Evolutionary conservation across 164 flowering plant genomes (phyloP).

Genomic region (Nelumbo lutea): DNA sequence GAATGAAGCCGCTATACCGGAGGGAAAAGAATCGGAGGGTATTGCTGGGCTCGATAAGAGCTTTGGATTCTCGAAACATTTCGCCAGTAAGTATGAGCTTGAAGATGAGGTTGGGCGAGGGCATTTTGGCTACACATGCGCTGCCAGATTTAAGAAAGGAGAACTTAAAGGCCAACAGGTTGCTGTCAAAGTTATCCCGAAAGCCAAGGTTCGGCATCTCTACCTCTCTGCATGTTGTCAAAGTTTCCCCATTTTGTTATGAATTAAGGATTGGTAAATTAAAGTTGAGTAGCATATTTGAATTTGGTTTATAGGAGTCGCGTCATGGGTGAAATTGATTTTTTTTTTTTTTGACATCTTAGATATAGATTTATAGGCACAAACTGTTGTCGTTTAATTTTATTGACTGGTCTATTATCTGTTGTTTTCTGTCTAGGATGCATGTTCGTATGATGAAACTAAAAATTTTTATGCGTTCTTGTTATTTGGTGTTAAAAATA

Average conservation of each 20-base stretch:
- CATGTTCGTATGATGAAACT: neutral
- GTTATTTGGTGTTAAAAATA: neutral
- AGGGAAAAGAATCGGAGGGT: conserved; percentile 49
- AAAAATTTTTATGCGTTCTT: neutral
- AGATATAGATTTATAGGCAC: neutral
- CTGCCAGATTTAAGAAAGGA: conserved; percentile 68
- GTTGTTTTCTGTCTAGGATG: neutral
- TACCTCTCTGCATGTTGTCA: neutral
- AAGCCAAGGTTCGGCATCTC: conserved; percentile 47
- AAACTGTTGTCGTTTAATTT: neutral
- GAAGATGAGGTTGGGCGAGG: conserved; percentile 89
- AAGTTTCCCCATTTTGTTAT: neutral
- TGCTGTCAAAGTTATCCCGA: conserved; percentile 82
- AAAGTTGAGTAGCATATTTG: neutral
- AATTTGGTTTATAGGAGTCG: conserved; percentile 1
- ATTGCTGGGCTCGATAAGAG: conserved; percentile 58
- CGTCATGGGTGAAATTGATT: neutral
- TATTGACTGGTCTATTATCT: neutral
- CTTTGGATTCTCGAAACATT: conserved; percentile 75
- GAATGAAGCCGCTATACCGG: conserved; percentile 67
- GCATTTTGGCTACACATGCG: conserved; percentile 83
- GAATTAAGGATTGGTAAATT: neutral
- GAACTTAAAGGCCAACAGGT: conserved; percentile 68
- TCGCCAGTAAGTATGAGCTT: conserved; percentile 64
- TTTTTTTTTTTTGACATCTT: neutral